phyloP scores from a whole-genome alignment of 805 yeast species.

The Candida quercuum region DNA sequence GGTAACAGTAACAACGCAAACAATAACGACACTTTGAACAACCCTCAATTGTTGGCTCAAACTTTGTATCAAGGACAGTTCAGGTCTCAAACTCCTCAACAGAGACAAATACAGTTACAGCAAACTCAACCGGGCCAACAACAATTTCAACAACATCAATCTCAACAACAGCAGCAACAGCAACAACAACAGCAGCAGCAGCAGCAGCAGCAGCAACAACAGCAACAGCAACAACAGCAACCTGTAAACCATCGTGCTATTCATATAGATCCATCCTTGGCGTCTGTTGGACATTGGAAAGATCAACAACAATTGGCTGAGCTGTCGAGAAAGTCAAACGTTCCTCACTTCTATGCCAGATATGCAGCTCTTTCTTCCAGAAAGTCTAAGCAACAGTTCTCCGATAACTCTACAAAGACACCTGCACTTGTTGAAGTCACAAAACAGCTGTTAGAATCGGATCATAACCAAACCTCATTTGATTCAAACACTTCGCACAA shows the following conservation, averaged over 20 bases:
- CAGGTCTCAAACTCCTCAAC: constrained; percentile 28
- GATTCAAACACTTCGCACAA: constrained; percentile 4
- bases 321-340: constrained; percentile 58
- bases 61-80: constrained; percentile 35
- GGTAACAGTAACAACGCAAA: background rate
- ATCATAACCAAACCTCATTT: constrained; percentile 23
- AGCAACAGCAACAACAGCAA: constrained; percentile 25
- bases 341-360: constrained; percentile 80
- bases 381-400: constrained; percentile 21
- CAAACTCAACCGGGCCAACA: constrained; percentile 29
- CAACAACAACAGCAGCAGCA: constrained; percentile 8
- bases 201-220: constrained; percentile 7
- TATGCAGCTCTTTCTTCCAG: constrained; percentile 69
- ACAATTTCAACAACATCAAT: constrained; percentile 20
- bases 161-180: constrained; percentile 11
- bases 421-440: constrained; percentile 35
- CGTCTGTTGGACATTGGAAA: constrained; percentile 57
- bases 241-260: constrained; percentile 15
- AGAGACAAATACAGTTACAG: constrained; percentile 25
- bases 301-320: constrained; percentile 73
- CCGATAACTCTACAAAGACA: constrained; percentile 16
- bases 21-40: constrained; percentile 22
- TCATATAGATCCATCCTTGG: constrained; percentile 29
- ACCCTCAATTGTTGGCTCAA: constrained; percentile 34
- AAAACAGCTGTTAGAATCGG: constrained; percentile 27